Conservation (phyloP, 1,284 basidiomycete species). For the Porogramme epimiltina region DNA sequence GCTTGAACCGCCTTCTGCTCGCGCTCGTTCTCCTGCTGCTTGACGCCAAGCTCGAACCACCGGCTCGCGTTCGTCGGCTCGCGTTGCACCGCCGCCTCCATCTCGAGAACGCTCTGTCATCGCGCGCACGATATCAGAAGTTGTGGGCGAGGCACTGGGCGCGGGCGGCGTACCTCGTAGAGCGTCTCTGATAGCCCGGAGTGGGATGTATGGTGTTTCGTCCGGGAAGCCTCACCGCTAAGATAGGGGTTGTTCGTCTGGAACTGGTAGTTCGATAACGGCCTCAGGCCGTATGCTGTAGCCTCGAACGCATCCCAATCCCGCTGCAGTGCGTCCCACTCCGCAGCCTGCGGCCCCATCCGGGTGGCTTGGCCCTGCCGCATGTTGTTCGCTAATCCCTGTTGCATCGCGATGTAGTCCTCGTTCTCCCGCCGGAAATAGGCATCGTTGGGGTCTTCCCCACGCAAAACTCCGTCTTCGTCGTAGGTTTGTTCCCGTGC, state of each 20-base stretch:
- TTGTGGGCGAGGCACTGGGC: slow-evolving; percentile 8
- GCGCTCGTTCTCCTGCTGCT: slow-evolving; percentile 98
- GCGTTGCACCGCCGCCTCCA: slow-evolving; percentile 88
- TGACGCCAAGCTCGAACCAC: slow-evolving; percentile 94
- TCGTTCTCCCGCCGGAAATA: slow-evolving; percentile 76
- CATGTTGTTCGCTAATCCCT: neutral
- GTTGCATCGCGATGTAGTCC: slow-evolving; percentile 49
- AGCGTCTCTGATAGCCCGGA: slow-evolving; percentile 40
- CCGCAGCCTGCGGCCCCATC: slow-evolving; percentile 24
- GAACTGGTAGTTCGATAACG: slow-evolving; percentile 72
- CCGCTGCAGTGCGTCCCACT: slow-evolving; percentile 72
- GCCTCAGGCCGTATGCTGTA: slow-evolving; percentile 61
- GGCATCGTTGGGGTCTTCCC: slow-evolving; percentile 55
- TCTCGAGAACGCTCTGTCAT: slow-evolving; percentile 78
- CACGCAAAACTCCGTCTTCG: slow-evolving; percentile 23
- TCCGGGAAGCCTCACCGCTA: slow-evolving; percentile 54
- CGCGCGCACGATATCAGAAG: slow-evolving; percentile 1
- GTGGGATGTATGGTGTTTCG: slow-evolving; percentile 59
- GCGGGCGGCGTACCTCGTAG: slow-evolving; percentile 52
- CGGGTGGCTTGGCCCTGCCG: neutral
- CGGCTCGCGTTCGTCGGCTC: slow-evolving; percentile 72
- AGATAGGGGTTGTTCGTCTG: slow-evolving; percentile 84
- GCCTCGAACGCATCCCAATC: slow-evolving; percentile 87
- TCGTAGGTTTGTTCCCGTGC: slow-evolving; percentile 4
- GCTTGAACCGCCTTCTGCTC: slow-evolving; percentile 91